phyloP scores from a whole-genome alignment of 1,139 yeast genomes.

The Lodderomyces elongisporus region DNA sequence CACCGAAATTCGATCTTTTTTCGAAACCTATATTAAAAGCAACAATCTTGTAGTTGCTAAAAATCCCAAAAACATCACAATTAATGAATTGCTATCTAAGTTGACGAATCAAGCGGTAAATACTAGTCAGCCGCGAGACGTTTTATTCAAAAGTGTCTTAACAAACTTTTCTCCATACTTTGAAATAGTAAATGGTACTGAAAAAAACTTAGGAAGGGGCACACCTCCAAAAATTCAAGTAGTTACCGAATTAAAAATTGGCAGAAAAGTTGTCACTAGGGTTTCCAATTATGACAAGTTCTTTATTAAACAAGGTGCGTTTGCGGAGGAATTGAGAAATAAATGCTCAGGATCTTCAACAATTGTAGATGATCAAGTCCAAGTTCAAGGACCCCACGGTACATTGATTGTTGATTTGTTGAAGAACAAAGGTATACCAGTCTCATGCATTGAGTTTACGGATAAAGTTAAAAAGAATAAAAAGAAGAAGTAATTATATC shows the following conservation, averaged over 20 bases:
- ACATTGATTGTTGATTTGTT: slow-evolving; percentile 54
- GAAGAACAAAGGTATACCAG: slow-evolving; percentile 61
- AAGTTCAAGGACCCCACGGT: slow-evolving; percentile 89
- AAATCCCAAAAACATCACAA: slow-evolving; percentile 46
- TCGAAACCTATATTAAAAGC: slow-evolving; percentile 53
- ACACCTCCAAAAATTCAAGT: slow-evolving; percentile 62
- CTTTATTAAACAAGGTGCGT: slow-evolving; percentile 55
- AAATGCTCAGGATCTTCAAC: slow-evolving; percentile 90
- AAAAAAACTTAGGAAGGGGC: slow-evolving; percentile 44
- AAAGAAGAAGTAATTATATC: slow-evolving; percentile 26
- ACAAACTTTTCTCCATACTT: slow-evolving; percentile 55
- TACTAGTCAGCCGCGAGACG: slow-evolving; percentile 40
- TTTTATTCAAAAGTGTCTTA: slow-evolving; percentile 46
- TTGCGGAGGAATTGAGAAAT: slow-evolving; percentile 67
- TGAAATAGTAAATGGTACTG: slow-evolving; percentile 37
- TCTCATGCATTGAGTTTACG: slow-evolving; percentile 59
- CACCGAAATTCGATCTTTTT: slow-evolving; percentile 46
- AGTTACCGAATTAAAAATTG: slow-evolving; percentile 71
- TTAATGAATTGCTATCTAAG: slow-evolving; percentile 44
- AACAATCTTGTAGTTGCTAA: slow-evolving; percentile 39
- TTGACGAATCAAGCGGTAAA: slow-evolving; percentile 21
- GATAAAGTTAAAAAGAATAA: slow-evolving; percentile 61
- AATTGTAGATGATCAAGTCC: slow-evolving; percentile 46
- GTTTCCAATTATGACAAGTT: slow-evolving; percentile 67
- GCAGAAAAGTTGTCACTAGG: slow-evolving; percentile 74